Evolutionary conservation across 352 stramenopile genomes (phyloP).

Genomic region (Saprolegnia diclina): DNA sequence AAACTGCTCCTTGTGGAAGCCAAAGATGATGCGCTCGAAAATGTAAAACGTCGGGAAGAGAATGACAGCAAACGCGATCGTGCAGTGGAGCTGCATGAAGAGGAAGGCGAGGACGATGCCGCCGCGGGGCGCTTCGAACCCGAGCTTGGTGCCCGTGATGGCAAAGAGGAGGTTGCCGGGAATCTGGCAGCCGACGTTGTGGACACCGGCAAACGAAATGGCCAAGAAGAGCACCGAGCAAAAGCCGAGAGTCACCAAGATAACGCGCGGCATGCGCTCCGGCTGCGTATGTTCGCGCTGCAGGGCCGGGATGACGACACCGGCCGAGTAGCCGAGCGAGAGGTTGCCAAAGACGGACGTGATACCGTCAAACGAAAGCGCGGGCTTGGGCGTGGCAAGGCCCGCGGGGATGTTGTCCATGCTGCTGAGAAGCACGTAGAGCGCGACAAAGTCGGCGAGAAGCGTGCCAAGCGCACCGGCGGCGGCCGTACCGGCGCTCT

Average conservation of each 20-base stretch:
- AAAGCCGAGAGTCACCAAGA: slow-evolving; percentile 27
- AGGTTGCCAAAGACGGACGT: slow-evolving; percentile 30
- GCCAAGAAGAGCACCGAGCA: slow-evolving; percentile 28
- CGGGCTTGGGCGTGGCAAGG: slow-evolving; percentile 7
- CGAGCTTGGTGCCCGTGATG: slow-evolving; percentile 29
- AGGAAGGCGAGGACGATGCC: slow-evolving; percentile 29
- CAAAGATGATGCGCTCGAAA: slow-evolving; percentile 30
- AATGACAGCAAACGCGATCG: slow-evolving; percentile 30
- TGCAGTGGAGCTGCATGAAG: slow-evolving; percentile 30
- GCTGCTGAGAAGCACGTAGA: slow-evolving; percentile 23
- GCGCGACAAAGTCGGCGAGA: slow-evolving; percentile 27
- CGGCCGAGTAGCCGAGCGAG: slow-evolving; percentile 28
- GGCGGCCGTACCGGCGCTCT: slow-evolving; percentile 27
- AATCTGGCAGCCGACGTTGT: slow-evolving; percentile 29
- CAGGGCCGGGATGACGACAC: slow-evolving; percentile 29
- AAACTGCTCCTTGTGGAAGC: slow-evolving; percentile 26
- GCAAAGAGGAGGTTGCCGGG: slow-evolving; percentile 31
- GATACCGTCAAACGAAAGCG: slow-evolving; percentile 26
- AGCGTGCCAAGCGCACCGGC: slow-evolving; percentile 27
- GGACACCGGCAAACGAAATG: slow-evolving; percentile 26
- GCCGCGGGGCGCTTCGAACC: slow-evolving; percentile 17
- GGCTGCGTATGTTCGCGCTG: slow-evolving; percentile 29
- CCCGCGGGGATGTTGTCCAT: slow-evolving; percentile 24
- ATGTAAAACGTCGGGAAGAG: slow-evolving; percentile 31
- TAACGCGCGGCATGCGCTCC: slow-evolving; percentile 29